Evolutionary conservation across 352 stramenopile genomes (phyloP).

Genomic region (Globisporangium paddicum): DNA sequence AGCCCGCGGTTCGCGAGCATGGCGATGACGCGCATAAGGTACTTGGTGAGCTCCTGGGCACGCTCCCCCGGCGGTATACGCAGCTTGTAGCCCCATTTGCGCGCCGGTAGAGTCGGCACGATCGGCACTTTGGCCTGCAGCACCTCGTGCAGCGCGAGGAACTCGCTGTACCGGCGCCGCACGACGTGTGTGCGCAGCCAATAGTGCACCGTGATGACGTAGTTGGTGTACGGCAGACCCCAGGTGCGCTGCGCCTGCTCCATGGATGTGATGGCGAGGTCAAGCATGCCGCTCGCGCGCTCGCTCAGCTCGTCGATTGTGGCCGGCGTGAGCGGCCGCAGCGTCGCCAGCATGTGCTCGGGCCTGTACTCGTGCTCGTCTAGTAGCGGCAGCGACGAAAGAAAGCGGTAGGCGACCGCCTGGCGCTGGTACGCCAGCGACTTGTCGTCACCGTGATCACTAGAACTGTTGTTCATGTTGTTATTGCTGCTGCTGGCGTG

Average conservation of each 20-base stretch:
- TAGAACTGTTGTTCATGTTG: too few species aligned
- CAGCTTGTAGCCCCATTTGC: conserved; percentile 42
- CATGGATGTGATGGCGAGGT: conserved; percentile 56
- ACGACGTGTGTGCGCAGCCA: conserved; percentile 65
- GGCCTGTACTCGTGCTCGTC: conserved; percentile 27
- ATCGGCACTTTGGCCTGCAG: conserved; percentile 43
- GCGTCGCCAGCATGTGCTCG: conserved; percentile 28
- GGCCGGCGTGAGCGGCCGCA: conserved; percentile 36
- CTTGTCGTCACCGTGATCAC: conserved; percentile 16
- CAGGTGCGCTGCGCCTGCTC: conserved; percentile 50
- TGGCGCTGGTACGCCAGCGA: conserved; percentile 39
- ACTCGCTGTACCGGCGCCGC: conserved; percentile 62
- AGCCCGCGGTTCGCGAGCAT: conserved; percentile 45
- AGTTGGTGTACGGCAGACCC: conserved; percentile 66
- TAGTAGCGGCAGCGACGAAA: conserved; percentile 48
- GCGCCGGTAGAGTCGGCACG: conserved; percentile 42
- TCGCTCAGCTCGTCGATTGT: conserved; percentile 18
- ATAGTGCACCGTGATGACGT: conserved; percentile 68
- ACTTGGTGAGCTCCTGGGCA: conserved; percentile 31
- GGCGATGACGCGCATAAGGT: conserved; percentile 47
- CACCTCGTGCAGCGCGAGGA: conserved; percentile 36
- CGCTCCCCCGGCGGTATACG: conserved; percentile 18
- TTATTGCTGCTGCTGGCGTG: background rate
- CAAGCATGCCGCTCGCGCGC: conserved; percentile 54
- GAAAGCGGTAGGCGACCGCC: conserved; percentile 59